Evolutionary conservation across 2,329 filamentous ascomycete species (phyloP).

Genomic region (Madurella mycetomatis): DNA sequence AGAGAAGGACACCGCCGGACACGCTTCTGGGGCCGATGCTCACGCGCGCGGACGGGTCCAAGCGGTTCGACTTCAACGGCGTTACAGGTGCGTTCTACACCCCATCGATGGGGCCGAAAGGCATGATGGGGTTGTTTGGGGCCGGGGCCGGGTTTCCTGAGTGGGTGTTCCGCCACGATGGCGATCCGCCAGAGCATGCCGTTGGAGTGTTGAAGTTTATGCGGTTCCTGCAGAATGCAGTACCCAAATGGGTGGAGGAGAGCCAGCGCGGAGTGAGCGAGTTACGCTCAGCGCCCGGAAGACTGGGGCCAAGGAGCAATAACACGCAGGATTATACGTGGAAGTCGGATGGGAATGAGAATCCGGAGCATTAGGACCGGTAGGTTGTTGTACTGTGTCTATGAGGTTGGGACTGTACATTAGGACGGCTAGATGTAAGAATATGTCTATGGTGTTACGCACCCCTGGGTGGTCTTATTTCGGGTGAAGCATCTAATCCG

Average conservation of each 20-base stretch:
- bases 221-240: conserved; percentile 16
- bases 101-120: background rate
- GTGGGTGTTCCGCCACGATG: conserved; percentile 2
- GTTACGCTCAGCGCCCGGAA: background rate
- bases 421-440: too few species aligned
- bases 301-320: background rate
- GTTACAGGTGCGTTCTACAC: conserved; percentile 14
- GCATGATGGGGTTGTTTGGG: conserved; percentile 17
- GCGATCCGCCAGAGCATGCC: conserved; percentile 12
- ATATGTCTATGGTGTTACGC: too few species aligned
- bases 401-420: too few species aligned
- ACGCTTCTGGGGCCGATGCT: background rate
- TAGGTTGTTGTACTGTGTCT: too few species aligned
- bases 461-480: too few species aligned
- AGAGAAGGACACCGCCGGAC: conserved; percentile 2
- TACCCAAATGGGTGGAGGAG: conserved; percentile 16
- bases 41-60: background rate
- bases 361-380: too few species aligned
- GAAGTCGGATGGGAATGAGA: too few species aligned
- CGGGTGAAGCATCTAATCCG: too few species aligned
- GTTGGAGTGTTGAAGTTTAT: conserved; percentile 22
- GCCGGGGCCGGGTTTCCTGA: conserved; percentile 23
- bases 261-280: background rate
- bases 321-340: too few species aligned
- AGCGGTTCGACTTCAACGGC: conserved; percentile 11